Evolutionary conservation across 352 stramenopile genomes (phyloP), one percentile per base, ranked within the genome.

Genomic region (Halophytophthora polymorphica): DNA sequence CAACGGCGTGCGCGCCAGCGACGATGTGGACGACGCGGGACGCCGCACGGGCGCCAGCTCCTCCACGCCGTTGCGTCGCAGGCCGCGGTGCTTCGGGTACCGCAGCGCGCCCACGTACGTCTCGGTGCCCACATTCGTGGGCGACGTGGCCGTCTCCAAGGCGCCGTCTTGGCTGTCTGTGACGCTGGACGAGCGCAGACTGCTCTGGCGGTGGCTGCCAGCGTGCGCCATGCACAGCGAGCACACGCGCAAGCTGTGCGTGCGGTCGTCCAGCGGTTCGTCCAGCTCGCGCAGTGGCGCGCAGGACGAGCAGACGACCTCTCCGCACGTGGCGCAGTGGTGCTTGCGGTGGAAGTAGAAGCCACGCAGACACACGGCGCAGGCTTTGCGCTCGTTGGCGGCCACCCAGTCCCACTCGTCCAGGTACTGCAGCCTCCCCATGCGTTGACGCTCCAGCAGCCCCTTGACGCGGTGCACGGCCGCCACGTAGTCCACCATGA

Each of bases 341-440:
- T 89, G 78, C 64, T 86, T 86, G 7, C 78, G 71, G 21, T 75
- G 81, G 46, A 89, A 88, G 45, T 83, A 85, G 58, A 91, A 91
- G 3, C 70, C 74, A 0, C 76, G 76, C 6, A 88, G 45, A 50
- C 81, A 91, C 44, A 91, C 77, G 0, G 76, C 71, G 45, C 81
- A 91, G 0, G 77, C 80, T 48, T 87, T 88, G 12, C 81, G 66
- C 44, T 89, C 77, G 2, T 69, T 56, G 37, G 89, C 86, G 12
- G 77, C 71, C 31, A 91, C 70, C 81, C 81, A 91, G 39, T 87
- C 74, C 76, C 75, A 91, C 50, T 87, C 73, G 59, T 88, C 81
- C 25, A 91, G 56, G 35, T 89, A 89, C 18, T 68, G 62, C 56
- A 89, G 72, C n/a, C 71, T 69, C 43, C 81, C 85, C 33, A 91